A percentile compares a stretch with the other conserved stretches of the same genome.
phyloP scores from a whole-genome alignment of 768 basidiomycete species.

The Boletus patriciae region DNA sequence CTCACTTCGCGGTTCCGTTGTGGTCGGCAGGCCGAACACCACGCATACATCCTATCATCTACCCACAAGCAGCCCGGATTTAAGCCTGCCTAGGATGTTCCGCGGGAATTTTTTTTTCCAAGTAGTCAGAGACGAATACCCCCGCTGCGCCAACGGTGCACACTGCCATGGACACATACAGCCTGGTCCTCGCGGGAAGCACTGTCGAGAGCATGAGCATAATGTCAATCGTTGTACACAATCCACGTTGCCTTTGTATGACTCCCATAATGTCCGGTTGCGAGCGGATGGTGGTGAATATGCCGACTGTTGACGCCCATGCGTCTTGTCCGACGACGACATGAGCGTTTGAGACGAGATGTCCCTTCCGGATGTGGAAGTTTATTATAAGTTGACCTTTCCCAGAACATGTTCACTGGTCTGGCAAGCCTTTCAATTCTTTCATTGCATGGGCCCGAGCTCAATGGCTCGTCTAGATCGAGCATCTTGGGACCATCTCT shows the following conservation, averaged over 20 bases:
- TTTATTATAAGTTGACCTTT: not conserved
- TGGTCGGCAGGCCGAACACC: slow-evolving; percentile 17
- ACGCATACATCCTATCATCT: slow-evolving; percentile 6
- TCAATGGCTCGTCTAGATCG: slow-evolving; percentile 57
- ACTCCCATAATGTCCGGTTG: slow-evolving; percentile 40
- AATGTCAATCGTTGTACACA: slow-evolving; percentile 1
- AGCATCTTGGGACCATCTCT: slow-evolving; percentile 80
- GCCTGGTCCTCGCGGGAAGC: slow-evolving; percentile 53
- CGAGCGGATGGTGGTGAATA: slow-evolving; percentile 9
- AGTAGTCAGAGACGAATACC: slow-evolving; percentile 48
- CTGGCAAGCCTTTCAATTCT: slow-evolving; percentile 48
- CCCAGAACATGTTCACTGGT: slow-evolving; percentile 68
- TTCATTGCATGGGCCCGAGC: not conserved
- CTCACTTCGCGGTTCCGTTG: not conserved
- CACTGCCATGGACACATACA: slow-evolving; percentile 49
- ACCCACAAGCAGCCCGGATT: not conserved
- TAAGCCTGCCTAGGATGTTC: not conserved
- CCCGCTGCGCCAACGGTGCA: slow-evolving; percentile 50
- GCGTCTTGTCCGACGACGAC: slow-evolving; percentile 10
- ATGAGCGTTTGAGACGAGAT: slow-evolving; percentile 12
- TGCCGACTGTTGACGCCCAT: not conserved
- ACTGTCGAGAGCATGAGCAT: slow-evolving; percentile 36
- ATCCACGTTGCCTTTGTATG: slow-evolving; percentile 40
- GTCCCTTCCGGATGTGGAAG: not conserved
- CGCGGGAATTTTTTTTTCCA: slow-evolving; percentile 44